phyloP scores from a whole-genome alignment of 1,139 yeast genomes.

The Pichia terricola region DNA sequence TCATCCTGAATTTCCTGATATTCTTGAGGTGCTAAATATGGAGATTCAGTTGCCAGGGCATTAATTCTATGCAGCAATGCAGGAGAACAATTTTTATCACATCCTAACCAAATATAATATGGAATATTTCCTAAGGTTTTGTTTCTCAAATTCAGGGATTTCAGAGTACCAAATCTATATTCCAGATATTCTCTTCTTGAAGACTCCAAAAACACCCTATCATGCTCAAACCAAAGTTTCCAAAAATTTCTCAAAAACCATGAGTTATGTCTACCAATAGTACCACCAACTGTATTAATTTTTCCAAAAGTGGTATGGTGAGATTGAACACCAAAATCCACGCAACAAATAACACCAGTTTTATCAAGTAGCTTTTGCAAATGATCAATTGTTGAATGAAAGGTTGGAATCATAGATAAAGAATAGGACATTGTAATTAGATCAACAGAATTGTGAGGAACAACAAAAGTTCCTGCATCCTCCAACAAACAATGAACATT shows the following conservation, averaged over 20 bases:
- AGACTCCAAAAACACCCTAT: slow-evolving; percentile 69
- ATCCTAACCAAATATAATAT: slow-evolving; percentile 76
- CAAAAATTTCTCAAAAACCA: slow-evolving; percentile 75
- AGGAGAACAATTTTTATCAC: slow-evolving; percentile 56
- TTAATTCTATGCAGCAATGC: slow-evolving; percentile 56
- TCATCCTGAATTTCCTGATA: slow-evolving; percentile 19
- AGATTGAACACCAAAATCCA: slow-evolving; percentile 74
- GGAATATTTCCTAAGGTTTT: slow-evolving; percentile 62
- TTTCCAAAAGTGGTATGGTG: slow-evolving; percentile 58
- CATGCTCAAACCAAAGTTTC: slow-evolving; percentile 85
- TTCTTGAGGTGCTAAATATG: slow-evolving; percentile 56
- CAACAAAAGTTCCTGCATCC: slow-evolving; percentile 62
- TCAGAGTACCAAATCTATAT: slow-evolving; percentile 70
- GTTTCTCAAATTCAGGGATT: slow-evolving; percentile 61
- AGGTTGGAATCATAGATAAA: slow-evolving; percentile 76
- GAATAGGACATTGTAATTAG: slow-evolving; percentile 72
- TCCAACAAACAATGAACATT: slow-evolving; percentile 65
- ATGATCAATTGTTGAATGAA: slow-evolving; percentile 71
- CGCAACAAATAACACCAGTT: slow-evolving; percentile 54
- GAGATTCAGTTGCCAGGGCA: slow-evolving; percentile 71
- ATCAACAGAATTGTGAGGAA: slow-evolving; percentile 43
- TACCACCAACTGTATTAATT: slow-evolving; percentile 66
- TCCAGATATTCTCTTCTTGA: slow-evolving; percentile 77
- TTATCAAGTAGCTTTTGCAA: slow-evolving; percentile 44
- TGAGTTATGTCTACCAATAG: slow-evolving; percentile 59